Percentiles rank a stretch among this genome's conserved stretches.
phyloP scores from a whole-genome alignment of 768 basidiomycete genomes.

The Agrocybe chaxingu region DNA sequence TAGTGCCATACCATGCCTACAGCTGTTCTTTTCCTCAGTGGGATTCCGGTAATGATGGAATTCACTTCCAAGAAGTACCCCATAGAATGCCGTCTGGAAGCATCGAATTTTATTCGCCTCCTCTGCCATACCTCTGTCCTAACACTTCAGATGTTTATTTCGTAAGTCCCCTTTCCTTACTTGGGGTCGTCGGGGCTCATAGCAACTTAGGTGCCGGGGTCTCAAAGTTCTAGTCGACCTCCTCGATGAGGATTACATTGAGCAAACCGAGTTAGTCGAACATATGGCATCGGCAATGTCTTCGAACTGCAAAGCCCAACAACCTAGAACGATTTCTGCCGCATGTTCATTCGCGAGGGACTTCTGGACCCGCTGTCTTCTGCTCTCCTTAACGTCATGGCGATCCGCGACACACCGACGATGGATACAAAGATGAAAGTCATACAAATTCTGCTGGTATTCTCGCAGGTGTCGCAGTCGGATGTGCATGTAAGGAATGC shows the following conservation, averaged over 20 bases:
- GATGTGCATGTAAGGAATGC: slow-evolving; percentile 93
- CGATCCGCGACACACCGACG: slow-evolving; percentile 60
- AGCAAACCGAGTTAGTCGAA: slow-evolving; percentile 87
- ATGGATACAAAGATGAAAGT: slow-evolving; percentile 84
- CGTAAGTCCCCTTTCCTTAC: background rate
- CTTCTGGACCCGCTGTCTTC: slow-evolving; percentile 89
- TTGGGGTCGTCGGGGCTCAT: background rate
- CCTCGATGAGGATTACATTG: slow-evolving; percentile 92
- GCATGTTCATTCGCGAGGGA: slow-evolving; percentile 97
- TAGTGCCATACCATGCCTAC: background rate
- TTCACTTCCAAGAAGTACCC: slow-evolving; percentile 95
- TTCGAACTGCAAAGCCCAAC: slow-evolving; percentile 96
- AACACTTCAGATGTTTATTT: slow-evolving; percentile 38
- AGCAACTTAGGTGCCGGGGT: slow-evolving; percentile 74
- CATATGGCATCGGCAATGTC: slow-evolving; percentile 92
- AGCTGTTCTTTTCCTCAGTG: slow-evolving; percentile 39
- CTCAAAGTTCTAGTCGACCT: slow-evolving; percentile 93
- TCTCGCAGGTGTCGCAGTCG: slow-evolving; percentile 94
- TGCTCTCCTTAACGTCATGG: slow-evolving; percentile 86
- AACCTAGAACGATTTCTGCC: slow-evolving; percentile 96
- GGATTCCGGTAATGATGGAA: slow-evolving; percentile 95
- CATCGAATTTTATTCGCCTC: slow-evolving; percentile 90
- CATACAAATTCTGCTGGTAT: slow-evolving; percentile 83
- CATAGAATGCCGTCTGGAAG: slow-evolving; percentile 90
- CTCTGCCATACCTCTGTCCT: slow-evolving; percentile 91